Conservation (phyloP, 2,329 filamentous ascomycete species). For the Sarocladiaceae sp. region DNA sequence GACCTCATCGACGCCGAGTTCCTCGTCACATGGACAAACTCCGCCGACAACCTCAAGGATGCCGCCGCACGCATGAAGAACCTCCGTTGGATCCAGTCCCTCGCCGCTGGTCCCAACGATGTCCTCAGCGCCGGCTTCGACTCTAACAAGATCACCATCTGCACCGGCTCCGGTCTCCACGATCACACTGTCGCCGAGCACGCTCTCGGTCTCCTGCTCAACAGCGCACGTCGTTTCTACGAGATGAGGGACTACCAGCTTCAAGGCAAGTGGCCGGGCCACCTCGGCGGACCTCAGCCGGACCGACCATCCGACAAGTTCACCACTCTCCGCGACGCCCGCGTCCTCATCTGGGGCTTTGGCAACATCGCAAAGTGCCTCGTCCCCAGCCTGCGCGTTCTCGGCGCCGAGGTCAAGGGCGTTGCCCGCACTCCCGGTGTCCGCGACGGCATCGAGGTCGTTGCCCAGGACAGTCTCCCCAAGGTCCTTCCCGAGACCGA, state of each 20-base stretch:
- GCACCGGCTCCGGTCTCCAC: slow-evolving; percentile 58
- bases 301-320: slow-evolving; percentile 40
- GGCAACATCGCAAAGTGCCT: slow-evolving; percentile 60
- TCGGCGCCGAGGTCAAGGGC: slow-evolving; percentile 54
- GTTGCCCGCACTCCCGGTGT: slow-evolving; percentile 52
- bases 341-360: slow-evolving; percentile 57
- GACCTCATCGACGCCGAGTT: slow-evolving; percentile 53
- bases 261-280: slow-evolving; percentile 50
- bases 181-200: slow-evolving; percentile 61
- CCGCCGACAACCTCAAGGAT: slow-evolving; percentile 49
- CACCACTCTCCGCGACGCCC: slow-evolving; percentile 53
- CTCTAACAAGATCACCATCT: slow-evolving; percentile 40
- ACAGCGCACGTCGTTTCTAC: slow-evolving; percentile 49
- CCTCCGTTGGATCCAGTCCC: slow-evolving; percentile 59
- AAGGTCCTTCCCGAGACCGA: slow-evolving; percentile 51
- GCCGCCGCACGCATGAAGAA: slow-evolving; percentile 48
- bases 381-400: slow-evolving; percentile 43
- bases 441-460: slow-evolving; percentile 51
- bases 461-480: slow-evolving; percentile 45
- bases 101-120: slow-evolving; percentile 61
- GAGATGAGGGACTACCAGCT: slow-evolving; percentile 58
- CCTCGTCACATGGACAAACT: slow-evolving; percentile 58
- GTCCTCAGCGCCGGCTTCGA: slow-evolving; percentile 57
- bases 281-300: slow-evolving; percentile 56
- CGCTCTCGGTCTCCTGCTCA: slow-evolving; percentile 50